These are phyloP conservation scores for Hymenoscyphus infarciens DNA, from an alignment of 2,329 filamentous ascomycete species.

Conservation along the genomic window DNA sequence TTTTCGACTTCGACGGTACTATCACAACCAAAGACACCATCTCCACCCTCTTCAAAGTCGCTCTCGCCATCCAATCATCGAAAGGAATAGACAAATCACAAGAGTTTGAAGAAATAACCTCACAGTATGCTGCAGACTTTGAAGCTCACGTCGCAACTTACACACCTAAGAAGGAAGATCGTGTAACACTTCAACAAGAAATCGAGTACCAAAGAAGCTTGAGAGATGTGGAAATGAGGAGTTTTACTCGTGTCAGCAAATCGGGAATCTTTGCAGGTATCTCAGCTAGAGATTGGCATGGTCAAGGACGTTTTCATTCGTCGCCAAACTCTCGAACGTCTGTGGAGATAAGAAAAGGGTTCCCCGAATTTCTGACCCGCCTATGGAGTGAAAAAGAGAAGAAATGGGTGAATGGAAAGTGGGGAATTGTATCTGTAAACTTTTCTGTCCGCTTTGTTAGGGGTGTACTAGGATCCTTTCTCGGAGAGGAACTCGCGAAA, in stretches of 20 bases:
- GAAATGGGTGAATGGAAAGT: slow-evolving; percentile 7
- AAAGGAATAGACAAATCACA: slow-evolving; percentile 12
- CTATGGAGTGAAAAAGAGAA: not conserved
- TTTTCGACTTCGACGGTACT: slow-evolving; percentile 36
- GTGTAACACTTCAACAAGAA: slow-evolving; percentile 22
- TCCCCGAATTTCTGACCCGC: too few species aligned
- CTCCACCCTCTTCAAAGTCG: slow-evolving; percentile 20
- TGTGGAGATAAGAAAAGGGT: too few species aligned
- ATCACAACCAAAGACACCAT: slow-evolving; percentile 34
- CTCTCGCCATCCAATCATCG: slow-evolving; percentile 14
- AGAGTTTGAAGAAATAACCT: slow-evolving; percentile 16
- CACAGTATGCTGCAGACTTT: slow-evolving; percentile 25
- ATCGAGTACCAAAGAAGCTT: slow-evolving; percentile 23
- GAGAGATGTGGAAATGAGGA: slow-evolving; percentile 25
- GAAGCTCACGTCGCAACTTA: slow-evolving; percentile 19
- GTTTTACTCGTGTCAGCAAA: slow-evolving; percentile 27
- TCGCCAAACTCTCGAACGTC: too few species aligned
- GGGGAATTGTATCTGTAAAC: slow-evolving; percentile 31
- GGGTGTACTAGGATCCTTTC: slow-evolving; percentile 21
- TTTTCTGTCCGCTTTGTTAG: slow-evolving; percentile 27
- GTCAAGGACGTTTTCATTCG: slow-evolving; percentile 15
- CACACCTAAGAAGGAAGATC: slow-evolving; percentile 18
- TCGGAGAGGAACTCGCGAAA: not conserved
- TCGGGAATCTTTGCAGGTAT: slow-evolving; percentile 30
- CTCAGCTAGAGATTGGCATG: slow-evolving; percentile 15